Evolutionary conservation across 2,329 filamentous ascomycete species (phyloP).

Genomic region (Cordyceps cateniannulata): DNA sequence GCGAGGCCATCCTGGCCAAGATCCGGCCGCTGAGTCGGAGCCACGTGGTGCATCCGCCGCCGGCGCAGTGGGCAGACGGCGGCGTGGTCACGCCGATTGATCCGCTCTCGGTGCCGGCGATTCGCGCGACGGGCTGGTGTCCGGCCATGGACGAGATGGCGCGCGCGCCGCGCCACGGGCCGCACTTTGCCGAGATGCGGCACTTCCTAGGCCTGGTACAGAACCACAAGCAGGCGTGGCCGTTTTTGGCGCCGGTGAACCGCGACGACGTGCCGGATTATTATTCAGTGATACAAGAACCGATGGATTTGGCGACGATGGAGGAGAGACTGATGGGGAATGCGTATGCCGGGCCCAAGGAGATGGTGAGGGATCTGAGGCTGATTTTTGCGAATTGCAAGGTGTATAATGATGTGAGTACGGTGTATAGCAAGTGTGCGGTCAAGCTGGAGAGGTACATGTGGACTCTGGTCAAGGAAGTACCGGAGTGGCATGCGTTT

Average conservation of each 20-base stretch:
- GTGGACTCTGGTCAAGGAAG: slow-evolving; percentile 86
- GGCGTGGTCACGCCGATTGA: slow-evolving; percentile 69
- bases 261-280: slow-evolving; percentile 97
- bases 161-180: slow-evolving; percentile 87
- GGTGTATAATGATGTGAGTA: slow-evolving; percentile 92
- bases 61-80: slow-evolving; percentile 68
- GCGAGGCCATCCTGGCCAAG: slow-evolving; percentile 89
- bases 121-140: slow-evolving; percentile 89
- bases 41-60: slow-evolving; percentile 79
- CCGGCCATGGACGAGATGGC: slow-evolving; percentile 96
- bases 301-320: slow-evolving; percentile 96
- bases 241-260: slow-evolving; percentile 89
- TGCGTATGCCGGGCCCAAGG: slow-evolving; percentile 82
- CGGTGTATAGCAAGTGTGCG: slow-evolving; percentile 88
- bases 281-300: slow-evolving; percentile 95
- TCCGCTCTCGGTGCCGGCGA: slow-evolving; percentile 77
- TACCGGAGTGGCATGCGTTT: slow-evolving; percentile 70
- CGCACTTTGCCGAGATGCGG: slow-evolving; percentile 89
- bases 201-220: slow-evolving; percentile 92
- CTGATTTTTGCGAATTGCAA: slow-evolving; percentile 93
- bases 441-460: slow-evolving; percentile 91
- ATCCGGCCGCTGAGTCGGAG: slow-evolving; percentile 77
- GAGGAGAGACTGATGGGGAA: slow-evolving; percentile 91
- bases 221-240: slow-evolving; percentile 89
- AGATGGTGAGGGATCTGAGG: slow-evolving; percentile 82